Conservation (phyloP, 805 yeast genomes). For the Wickerhamiella kazuoi region DNA sequence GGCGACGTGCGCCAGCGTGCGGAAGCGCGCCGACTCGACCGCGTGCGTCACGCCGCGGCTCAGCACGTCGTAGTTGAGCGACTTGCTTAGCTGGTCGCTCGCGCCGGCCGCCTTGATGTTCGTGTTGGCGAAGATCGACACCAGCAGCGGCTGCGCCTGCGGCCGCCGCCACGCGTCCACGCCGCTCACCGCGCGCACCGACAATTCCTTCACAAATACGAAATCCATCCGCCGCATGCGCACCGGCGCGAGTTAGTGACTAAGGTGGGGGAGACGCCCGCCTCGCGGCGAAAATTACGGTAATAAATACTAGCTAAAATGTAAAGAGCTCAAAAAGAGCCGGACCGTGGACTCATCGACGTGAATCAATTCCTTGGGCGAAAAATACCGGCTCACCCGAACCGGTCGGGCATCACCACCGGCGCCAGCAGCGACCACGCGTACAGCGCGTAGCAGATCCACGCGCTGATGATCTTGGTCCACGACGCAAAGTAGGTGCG, state of each 20-base stretch:
- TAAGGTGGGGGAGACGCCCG: too few species aligned
- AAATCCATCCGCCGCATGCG: conserved; percentile 18
- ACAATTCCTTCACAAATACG: conserved; percentile 38
- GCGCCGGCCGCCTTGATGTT: conserved; percentile 57
- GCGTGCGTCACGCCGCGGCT: conserved; percentile 43
- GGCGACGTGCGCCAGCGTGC: conserved; percentile 28
- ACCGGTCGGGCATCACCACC: conserved; percentile 74
- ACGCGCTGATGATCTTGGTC: conserved; percentile 82
- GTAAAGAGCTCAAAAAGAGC: too few species aligned
- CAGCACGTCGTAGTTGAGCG: conserved; percentile 77
- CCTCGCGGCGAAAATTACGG: too few species aligned
- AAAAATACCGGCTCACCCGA: conserved; percentile 23
- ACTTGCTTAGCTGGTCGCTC: conserved; percentile 62
- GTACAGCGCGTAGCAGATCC: conserved; percentile 76
- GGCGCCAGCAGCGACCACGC: conserved; percentile 91
- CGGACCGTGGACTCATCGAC: too few species aligned
- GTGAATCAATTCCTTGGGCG: too few species aligned
- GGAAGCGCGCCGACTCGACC: conserved; percentile 27
- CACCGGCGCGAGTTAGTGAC: background rate
- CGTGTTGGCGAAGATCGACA: conserved; percentile 45
- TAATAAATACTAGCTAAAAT: too few species aligned
- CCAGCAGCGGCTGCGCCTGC: conserved; percentile 43
- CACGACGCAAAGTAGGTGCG: conserved; percentile 88
- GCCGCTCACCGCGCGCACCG: conserved; percentile 47
- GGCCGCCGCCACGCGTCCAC: conserved; percentile 59